Base-by-base conservation (phyloP, 1,284 basidiomycete genomes). In the Boletus semigastroideus region DNA sequence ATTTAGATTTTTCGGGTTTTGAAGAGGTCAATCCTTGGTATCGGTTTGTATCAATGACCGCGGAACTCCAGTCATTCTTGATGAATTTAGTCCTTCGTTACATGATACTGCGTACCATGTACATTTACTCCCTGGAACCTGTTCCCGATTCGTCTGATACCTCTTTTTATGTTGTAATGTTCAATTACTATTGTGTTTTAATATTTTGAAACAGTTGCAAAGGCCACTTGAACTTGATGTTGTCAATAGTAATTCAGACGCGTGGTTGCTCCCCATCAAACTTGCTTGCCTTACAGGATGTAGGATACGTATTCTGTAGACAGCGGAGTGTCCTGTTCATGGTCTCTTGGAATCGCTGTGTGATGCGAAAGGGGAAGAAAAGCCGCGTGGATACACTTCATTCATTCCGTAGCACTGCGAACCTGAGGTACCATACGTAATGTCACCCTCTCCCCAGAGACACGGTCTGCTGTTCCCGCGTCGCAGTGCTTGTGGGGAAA, bases 1-100 rank as follows among this genome's bases (percentile, higher is more conserved):
- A 41, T 80, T 94, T 69, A 80, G 87, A 59, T 74, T 90, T 34
- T 75, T 86, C 57, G 87, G 88, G 31, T 68, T 70, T 51, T 80
- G 55, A 58, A 42, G 16, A 30, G 42, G 17, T 30, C 20, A 27
- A 48, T 28, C 34, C 46, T 41, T 13, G 20, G 17, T 31, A 19
- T 49, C 8, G 27, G 39, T 45, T 33, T 67, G 47, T 60, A 63
- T 20, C n/a, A 30, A 3, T 22, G 5, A 3, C 22, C 38, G 38
- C 19, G 30, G 38, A 40, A 40, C 33, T 40, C 8, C 16, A 5
- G 38, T 22, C 28, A 22, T 9, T 22, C 19, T 36, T n/a, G 49
- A 37, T 44, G 33, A 37, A n/a, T 49, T 31, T 4, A 1, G 16
- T 37, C 13, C 27, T 53, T 51, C 22, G 17, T 47, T 48, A 31